Conservation (phyloP, 2,329 filamentous ascomycete genomes). For the Chaetomiaceae sp. region DNA sequence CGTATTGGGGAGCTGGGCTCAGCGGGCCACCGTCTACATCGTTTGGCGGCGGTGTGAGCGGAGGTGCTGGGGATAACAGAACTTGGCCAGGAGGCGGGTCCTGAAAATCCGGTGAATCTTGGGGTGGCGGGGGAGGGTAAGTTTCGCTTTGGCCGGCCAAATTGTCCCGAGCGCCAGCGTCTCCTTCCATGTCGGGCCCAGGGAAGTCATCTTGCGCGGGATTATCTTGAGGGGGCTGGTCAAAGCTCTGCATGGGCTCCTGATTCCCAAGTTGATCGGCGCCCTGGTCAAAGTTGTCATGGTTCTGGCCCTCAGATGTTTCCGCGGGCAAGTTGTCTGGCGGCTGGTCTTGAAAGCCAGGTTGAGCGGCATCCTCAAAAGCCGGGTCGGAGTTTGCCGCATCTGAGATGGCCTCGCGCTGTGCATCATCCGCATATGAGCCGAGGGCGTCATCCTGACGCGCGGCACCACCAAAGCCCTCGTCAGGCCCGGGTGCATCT, state of each 20-base stretch:
- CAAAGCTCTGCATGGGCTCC: background rate
- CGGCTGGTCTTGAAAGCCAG: background rate
- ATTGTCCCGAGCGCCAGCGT: background rate
- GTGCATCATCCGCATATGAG: too few species aligned
- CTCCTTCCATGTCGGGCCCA: background rate
- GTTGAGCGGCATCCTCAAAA: background rate
- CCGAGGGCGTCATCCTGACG: too few species aligned
- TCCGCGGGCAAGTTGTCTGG: background rate
- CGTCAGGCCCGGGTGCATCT: too few species aligned
- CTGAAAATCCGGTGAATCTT: background rate
- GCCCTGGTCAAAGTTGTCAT: background rate
- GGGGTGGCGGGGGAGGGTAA: background rate
- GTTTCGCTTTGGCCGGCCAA: background rate
- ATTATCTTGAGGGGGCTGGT: background rate
- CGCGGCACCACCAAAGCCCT: too few species aligned
- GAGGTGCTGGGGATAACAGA: background rate
- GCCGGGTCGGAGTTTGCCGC: background rate
- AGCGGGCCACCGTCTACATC: background rate
- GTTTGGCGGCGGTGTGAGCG: constrained; percentile 3
- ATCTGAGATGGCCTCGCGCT: background rate
- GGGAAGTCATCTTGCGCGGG: background rate
- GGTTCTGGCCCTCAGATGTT: background rate
- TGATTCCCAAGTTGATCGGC: background rate
- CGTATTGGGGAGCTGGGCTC: constrained; percentile 1
- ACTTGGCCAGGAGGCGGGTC: background rate